Base-by-base conservation (phyloP, 192 early-diverging fungal genomes). In the Obelidium mucronatum region DNA sequence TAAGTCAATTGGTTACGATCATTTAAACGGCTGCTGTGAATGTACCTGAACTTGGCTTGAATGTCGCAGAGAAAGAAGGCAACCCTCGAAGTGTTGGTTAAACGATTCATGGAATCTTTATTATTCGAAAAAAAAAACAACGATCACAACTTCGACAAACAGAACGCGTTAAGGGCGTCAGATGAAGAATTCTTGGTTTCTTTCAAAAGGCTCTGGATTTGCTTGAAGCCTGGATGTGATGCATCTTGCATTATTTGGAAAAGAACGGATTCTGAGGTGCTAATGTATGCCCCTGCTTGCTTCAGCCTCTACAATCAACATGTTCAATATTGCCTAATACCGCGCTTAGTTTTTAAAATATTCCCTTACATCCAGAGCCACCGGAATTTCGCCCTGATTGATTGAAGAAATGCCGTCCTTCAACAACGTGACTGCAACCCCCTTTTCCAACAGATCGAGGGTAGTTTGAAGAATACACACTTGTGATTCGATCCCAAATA, bases 381-480 rank as follows among this genome's bases (percentile, higher is more conserved):
- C 61, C 0, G 35, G 42, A 40, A 94, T 93, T 81, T 99, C 97
- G 26, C 89, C 91, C 31, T 87, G 34, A 92, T 74, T 92, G 89
- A 66, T 91, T 36, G 96, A 97, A 28, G 94, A 96, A 11, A 99
- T 92, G 36, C 94, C 97, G 80, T 98, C 96, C 0, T 93, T 90
- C 67, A 98, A 79, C n/a, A 99, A 92, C 76, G 94, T 92, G 51
- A 97, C 95, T 67, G 93, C 87, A 72, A 88, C 89, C 64, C 91
- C 81, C 36, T 88, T 79, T 34, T 93, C 91, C 52, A 96, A 72
- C 33, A 99, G 75, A 54, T 98, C 97, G 79, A 99, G 84, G 31
- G 94, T 92, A 17, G 97, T 98, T 82, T 99, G 97, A 44, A 95
- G 70, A 5, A 99, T 91, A 77, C 97, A 99, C 2, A 99, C 96